These are phyloP conservation scores for Delphinella strobiligena DNA, from an alignment of 2,329 filamentous ascomycete genomes.

Conservation along the genomic window DNA sequence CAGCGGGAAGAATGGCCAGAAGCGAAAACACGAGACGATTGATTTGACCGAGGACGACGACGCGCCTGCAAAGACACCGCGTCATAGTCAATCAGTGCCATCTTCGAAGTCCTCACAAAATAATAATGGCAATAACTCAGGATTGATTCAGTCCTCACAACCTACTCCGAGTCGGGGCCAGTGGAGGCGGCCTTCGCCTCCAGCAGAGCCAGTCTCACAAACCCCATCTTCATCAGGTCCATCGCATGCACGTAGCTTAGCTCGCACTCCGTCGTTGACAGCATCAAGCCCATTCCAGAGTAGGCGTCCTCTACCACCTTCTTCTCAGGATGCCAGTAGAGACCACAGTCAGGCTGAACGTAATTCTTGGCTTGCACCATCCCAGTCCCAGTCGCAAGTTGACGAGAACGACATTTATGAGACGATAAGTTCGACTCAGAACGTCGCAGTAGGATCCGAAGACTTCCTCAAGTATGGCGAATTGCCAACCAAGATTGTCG, in stretches of 20 bases:
- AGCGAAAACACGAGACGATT: constrained; percentile 6
- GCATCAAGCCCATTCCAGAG: constrained; percentile 1
- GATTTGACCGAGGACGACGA: constrained; percentile 4
- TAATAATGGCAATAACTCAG: background rate
- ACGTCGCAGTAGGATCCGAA: constrained; percentile 10
- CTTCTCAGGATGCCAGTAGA: background rate
- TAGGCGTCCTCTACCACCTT: constrained; percentile 1
- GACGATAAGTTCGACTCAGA: constrained; percentile 18
- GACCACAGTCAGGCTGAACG: constrained; percentile 6
- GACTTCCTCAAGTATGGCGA: constrained; percentile 21
- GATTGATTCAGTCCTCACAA: background rate
- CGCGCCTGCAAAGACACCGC: constrained; percentile 4
- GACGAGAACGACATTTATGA: constrained; percentile 17
- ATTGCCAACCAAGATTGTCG: constrained; percentile 45
- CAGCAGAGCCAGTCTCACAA: background rate
- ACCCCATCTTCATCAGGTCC: background rate
- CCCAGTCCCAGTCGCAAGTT: constrained; percentile 9
- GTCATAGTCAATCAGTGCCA: background rate
- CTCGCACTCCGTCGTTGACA: constrained; percentile 3
- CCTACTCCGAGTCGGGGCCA: background rate
- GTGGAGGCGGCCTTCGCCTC: background rate
- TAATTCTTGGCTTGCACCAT: constrained; percentile 2
- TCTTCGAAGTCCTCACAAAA: background rate
- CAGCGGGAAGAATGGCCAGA: background rate
- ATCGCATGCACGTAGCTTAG: constrained; percentile 2